These are phyloP conservation scores for Tylopilus felleus DNA, from an alignment of 768 basidiomycete species.

Conservation along the genomic window DNA sequence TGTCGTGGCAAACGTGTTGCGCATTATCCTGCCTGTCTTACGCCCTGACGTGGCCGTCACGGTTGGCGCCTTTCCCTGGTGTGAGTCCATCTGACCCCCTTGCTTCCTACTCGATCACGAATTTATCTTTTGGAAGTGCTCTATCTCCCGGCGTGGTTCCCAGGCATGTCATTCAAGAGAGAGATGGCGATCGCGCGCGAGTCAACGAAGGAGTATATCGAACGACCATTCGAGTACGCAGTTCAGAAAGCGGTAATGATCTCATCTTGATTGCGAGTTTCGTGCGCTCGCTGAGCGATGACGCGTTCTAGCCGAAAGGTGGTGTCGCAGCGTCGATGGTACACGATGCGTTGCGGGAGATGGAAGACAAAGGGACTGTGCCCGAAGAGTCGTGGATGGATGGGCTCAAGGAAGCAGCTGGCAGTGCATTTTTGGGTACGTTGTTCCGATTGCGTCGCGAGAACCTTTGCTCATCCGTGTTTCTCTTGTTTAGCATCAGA, in stretches of 20 bases:
- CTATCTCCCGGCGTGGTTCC: slow-evolving; percentile 5
- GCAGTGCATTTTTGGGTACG: slow-evolving; percentile 2
- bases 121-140: neutral
- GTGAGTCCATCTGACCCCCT: too few relatives aligned
- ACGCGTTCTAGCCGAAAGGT: neutral
- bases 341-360: neutral
- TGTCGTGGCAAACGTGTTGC: neutral
- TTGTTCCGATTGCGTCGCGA: neutral
- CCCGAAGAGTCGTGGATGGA: neutral
- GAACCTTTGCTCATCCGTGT: neutral
- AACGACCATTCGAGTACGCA: slow-evolving; percentile 1
- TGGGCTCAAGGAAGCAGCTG: neutral
- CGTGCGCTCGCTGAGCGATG: neutral
- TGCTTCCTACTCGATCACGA: too few relatives aligned
- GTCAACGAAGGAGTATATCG: neutral
- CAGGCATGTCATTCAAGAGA: slow-evolving; percentile 2
- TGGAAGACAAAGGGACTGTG: neutral
- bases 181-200: neutral
- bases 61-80: neutral
- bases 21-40: neutral
- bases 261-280: neutral
- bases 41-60: neutral
- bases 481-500: neutral
- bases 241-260: neutral
- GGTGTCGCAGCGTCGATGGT: neutral